Base-by-base conservation (phyloP, 495 filamentous ascomycete genomes). In the Symbiotaphrina buchneri region DNA sequence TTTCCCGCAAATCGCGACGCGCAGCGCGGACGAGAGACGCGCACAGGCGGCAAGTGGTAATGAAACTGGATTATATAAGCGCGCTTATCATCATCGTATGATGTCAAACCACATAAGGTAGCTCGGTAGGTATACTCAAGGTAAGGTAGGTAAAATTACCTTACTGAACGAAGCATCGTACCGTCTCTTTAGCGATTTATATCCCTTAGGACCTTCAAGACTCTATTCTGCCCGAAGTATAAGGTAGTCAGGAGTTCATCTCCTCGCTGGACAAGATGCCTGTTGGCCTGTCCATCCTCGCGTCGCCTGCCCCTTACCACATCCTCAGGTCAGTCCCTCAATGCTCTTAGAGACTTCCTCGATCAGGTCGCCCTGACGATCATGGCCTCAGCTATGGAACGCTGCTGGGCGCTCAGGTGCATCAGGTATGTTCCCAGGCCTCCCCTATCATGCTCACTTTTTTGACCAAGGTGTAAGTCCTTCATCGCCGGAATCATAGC, bases 401-500 rank as follows among this genome's bases (percentile, higher is more conserved):
- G 8, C 56, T 87, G 14, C 55, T 87, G 11, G 81, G 81, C 24
- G 68, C 72, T 16, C 65, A 79, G 40, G 56, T 85, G 52, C 87
- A 71, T 53, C 79, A 87, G 49, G 72, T 77, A 52, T 13, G 19
- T 35, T 5, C 27, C 6, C 22, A 48, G 46, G 39, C 18, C 13
- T 35, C 14, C 21, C 21, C 2, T 6, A 2, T 19, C 15, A 4
- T 32, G 16, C 8, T 15, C 3, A 3, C 16, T 32, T 4, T 22
- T 22, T 13, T 32, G 17, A 23, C 11, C 4, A 2, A 29, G 3
- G 7, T 16, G 22, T 7, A 39, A 80, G 69, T 76, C 78, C 36
- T 93, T 93, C 51, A 55, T 93, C 35, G 67, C 62, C 33, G 80
- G 79, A 19, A 59, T 75, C 18, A 49, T 83, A 27, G 68, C 77